Percentiles rank a stretch among this genome's conserved stretches.
These are phyloP conservation scores for Penium margaritaceum DNA, from an alignment of 139 green algal genomes.

Conservation along the genomic window DNA sequence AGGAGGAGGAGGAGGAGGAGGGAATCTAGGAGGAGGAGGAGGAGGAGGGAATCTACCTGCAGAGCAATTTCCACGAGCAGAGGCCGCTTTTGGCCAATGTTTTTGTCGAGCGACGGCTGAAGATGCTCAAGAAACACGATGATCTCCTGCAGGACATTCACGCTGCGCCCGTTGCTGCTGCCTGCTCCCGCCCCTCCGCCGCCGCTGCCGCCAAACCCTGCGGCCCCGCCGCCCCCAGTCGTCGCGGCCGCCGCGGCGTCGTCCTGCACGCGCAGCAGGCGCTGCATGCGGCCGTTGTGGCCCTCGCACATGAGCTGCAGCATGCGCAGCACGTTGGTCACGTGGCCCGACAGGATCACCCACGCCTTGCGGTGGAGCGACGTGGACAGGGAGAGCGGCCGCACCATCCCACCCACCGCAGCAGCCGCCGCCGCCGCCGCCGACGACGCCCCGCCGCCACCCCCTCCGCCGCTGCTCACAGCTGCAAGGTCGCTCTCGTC, in stretches of 20 bases:
- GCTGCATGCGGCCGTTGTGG: constrained; percentile 4
- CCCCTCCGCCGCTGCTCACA: too few relatives aligned
- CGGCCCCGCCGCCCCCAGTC: neutral
- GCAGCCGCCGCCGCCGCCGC: too few relatives aligned
- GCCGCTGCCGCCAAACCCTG: neutral
- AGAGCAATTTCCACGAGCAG: neutral
- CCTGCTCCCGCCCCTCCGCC: neutral
- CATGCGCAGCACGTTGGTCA: constrained; percentile 11
- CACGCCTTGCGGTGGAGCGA: constrained; percentile 3
- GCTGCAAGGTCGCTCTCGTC: too few relatives aligned
- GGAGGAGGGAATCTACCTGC: neutral
- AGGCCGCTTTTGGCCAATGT: neutral
- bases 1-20: neutral
- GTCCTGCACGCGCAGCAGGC: neutral
- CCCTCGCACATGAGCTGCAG: constrained; percentile 9
- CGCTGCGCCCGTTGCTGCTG: constrained; percentile 1
- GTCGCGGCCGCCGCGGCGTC: neutral
- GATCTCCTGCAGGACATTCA: constrained; percentile 6
- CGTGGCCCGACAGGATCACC: neutral
- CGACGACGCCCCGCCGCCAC: too few relatives aligned
- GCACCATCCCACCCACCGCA: too few relatives aligned
- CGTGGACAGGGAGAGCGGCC: too few relatives aligned
- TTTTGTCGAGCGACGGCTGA: constrained; percentile 3
- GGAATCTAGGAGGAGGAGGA: neutral
- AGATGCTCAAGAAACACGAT: constrained; percentile 10